These are phyloP conservation scores for Neurospora sp. DNA, from an alignment of 495 filamentous ascomycete species.

Conservation along the genomic window DNA sequence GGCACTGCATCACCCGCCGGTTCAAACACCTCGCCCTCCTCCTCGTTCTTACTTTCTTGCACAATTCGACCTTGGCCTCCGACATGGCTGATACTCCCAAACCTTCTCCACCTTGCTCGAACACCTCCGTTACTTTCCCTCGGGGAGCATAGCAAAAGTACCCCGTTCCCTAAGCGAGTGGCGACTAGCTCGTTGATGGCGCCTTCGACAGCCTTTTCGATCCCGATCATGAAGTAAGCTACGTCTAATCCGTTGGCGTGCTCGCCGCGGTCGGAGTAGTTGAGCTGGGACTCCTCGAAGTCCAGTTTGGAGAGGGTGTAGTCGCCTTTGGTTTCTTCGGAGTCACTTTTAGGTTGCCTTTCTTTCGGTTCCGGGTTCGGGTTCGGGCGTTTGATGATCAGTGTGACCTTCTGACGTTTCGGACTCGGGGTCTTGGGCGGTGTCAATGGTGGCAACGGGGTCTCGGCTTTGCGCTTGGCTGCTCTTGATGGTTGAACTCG, in stretches of 20 bases:
- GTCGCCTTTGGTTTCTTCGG: constrained; percentile 8
- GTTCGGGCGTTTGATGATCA: neutral
- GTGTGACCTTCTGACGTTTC: neutral
- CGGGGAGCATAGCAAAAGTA: neutral
- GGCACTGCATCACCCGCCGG: neutral
- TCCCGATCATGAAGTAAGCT: constrained; percentile 7
- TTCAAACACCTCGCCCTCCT: neutral
- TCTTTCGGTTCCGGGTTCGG: too few relatives aligned
- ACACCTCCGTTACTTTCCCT: accelerated
- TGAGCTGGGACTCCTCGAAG: neutral
- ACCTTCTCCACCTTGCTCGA: neutral
- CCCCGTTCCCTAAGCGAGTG: neutral
- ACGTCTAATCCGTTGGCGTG: constrained; percentile 1
- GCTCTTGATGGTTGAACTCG: constrained; percentile 17
- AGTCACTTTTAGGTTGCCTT: neutral
- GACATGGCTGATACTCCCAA: neutral
- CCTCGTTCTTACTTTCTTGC: neutral
- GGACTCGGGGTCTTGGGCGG: neutral
- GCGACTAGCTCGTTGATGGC: neutral
- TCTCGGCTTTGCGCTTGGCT: constrained; percentile 12
- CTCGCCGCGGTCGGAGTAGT: neutral
- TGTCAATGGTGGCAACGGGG: neutral
- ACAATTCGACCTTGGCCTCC: neutral
- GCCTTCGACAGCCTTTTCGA: neutral
- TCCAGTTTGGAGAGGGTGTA: constrained; percentile 9